Evolutionary conservation across 1,284 basidiomycete species (phyloP), one percentile per base, ranked within the genome.

Genomic region (Moniliella sp.): DNA sequence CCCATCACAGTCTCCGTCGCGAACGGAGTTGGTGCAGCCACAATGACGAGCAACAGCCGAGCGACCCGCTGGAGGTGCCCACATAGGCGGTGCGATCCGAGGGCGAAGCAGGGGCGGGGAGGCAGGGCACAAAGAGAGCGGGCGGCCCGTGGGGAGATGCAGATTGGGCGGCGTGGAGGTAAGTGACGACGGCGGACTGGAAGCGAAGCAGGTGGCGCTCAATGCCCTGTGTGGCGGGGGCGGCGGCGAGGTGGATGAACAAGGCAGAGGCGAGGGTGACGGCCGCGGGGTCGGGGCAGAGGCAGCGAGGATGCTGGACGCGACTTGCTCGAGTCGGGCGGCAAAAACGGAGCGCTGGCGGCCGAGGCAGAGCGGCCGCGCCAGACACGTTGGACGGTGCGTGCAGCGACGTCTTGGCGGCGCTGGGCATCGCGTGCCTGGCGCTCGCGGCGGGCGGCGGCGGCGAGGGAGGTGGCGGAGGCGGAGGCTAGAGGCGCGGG

Each of bases 401-500:
- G 15, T 13, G 32, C 32, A 10, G 32, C 14, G 2, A 27, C 32
- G 4, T 33, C 25, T 12, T 28, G 15, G 4, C 32, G n/a, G 7
- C 32, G 25, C 8, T 13, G 32, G 7, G 18, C 15, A 19, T 33
- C 32, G 13, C 32, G 32, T 18, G 27, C 25, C 5, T 23, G 19
- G 15, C 32, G 32, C 26, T 33, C 15, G 21, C 15, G 21, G 8
- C 32, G 32, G 13, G 32, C 32, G 17, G 14, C 19, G 23, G 31
- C 31, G 19, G 31, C 31, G 26, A 33, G 32, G 13, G 23, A n/a
- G 2, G 32, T 19, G 13, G 21, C 18, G 5, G 32, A 18, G 7
- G 3, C n/a, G 4, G 32, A 26, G 15, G 32, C 8, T 14, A 18
- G 19, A 4, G 38, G 30, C 25, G 4, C 36, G 30, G 28, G 40